Evolutionary conservation across 2,329 filamentous ascomycete species (phyloP).

Genomic region (Aspergillus glaucus): DNA sequence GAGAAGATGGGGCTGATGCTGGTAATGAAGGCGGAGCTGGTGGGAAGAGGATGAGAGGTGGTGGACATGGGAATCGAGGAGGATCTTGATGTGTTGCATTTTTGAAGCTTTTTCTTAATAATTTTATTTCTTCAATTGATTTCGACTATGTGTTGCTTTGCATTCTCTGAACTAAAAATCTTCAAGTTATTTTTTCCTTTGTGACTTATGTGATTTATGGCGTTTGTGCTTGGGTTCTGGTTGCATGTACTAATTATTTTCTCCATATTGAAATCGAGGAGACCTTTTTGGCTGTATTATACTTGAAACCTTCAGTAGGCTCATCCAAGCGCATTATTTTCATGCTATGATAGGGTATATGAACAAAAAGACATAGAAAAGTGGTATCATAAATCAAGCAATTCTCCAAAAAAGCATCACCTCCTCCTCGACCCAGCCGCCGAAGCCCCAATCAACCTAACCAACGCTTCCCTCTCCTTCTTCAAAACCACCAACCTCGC

Average conservation of each 20-base stretch:
- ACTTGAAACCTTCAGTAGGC: no score
- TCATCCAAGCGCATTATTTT: not conserved
- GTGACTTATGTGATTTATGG: not conserved
- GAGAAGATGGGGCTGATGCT: slow-evolving; percentile 45
- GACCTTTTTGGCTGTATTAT: no score
- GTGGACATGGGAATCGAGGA: slow-evolving; percentile 26
- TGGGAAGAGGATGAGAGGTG: slow-evolving; percentile 45
- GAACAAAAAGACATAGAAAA: not conserved
- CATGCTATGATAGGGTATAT: slow-evolving; percentile 1
- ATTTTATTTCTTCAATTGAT: slow-evolving; percentile 9
- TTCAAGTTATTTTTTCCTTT: slow-evolving; percentile 8
- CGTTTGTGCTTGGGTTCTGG: not conserved
- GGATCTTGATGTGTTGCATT: slow-evolving; percentile 16
- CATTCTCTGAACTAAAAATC: not conserved
- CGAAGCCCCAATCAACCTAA: slow-evolving; percentile 51
- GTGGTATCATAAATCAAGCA: not conserved
- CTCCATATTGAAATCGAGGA: not conserved
- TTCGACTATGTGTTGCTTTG: not conserved
- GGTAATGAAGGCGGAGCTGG: slow-evolving; percentile 30
- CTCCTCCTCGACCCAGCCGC: slow-evolving; percentile 22
- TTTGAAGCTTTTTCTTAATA: slow-evolving; percentile 6
- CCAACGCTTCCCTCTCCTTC: slow-evolving; percentile 62
- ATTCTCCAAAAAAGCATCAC: slow-evolving; percentile 7
- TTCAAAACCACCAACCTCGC: slow-evolving; percentile 58
- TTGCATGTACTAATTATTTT: slow-evolving; percentile 1